phyloP scores from a whole-genome alignment of 2,329 filamentous ascomycete species.

The Colletotrichum sp. region DNA sequence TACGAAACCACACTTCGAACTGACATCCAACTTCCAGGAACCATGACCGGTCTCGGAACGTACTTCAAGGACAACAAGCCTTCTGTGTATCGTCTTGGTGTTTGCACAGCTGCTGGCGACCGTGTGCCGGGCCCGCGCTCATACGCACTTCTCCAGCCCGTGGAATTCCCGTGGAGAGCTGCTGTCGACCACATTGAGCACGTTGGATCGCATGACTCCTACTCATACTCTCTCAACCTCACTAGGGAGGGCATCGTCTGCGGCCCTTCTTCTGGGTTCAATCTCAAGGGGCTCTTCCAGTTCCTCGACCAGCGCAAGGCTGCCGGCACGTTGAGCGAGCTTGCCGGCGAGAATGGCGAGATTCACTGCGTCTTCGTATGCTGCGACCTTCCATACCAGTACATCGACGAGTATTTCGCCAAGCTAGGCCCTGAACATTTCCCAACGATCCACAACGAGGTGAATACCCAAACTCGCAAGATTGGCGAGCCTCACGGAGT shows the following conservation, averaged over 20 bases:
- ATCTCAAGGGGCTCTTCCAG: conserved; percentile 56
- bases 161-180: conserved; percentile 63
- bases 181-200: conserved; percentile 62
- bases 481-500: neutral
- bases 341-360: conserved; percentile 49
- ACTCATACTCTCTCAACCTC: conserved; percentile 55
- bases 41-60: conserved; percentile 53
- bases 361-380: conserved; percentile 64
- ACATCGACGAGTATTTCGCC: conserved; percentile 64
- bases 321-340: conserved; percentile 44
- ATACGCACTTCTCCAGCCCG: conserved; percentile 50
- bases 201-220: conserved; percentile 60
- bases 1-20: neutral
- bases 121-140: conserved; percentile 64
- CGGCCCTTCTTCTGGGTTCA: conserved; percentile 67
- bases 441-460: conserved; percentile 51
- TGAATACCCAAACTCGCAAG: conserved; percentile 2
- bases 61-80: conserved; percentile 57
- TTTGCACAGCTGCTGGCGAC: conserved; percentile 62
- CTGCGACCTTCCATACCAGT: conserved; percentile 69
- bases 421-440: conserved; percentile 56
- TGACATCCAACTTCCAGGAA: conserved; percentile 26
- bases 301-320: conserved; percentile 54
- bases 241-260: conserved; percentile 63
- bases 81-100: conserved; percentile 49